Evolutionary conservation across 2,329 filamentous ascomycete species (phyloP), one percentile per base, ranked within the genome.

Genomic region (Colletotrichum sublineola): DNA sequence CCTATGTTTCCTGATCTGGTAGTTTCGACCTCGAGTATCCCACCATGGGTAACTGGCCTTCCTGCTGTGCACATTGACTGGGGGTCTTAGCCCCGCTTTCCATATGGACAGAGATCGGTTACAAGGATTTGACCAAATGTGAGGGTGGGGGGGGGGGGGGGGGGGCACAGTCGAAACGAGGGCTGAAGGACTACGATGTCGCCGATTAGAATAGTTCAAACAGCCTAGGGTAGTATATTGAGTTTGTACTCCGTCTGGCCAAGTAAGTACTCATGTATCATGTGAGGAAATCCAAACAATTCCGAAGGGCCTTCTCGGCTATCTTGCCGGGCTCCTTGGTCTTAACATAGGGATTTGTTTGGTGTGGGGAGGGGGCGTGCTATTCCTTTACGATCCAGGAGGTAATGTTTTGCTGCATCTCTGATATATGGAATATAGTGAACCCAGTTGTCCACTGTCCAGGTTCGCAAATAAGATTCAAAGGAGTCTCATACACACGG

Each of bases 81-180:
- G 38, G 38, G 24, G 24, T 24, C 24, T 29, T 8, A 38, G 7
- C 63, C 61, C 63, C 63, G 63, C 63, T 71, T 38, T 31, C 40
- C 24, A 24, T 57, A 40, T 48, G 11, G 42, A 63, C 62, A 44
- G 11, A 67, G 56, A 40, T 60, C 24, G 20, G 9, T 46, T 29
- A 48, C 63, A 61, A 42, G 68, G 63, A 18, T 52, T n/a, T 29
- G n/a, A 29, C 18, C 24, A 62, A 61, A 71, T n/a, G n/a, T n/a
- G n/a, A n/a, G n/a, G n/a, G n/a, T n/a, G n/a, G n/a, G n/a, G n/a
- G n/a, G n/a, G n/a, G n/a, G n/a, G n/a, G n/a, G n/a, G n/a, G 42
- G 61, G 68, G 63, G 42, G 48, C 56, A 57, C 46, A n/a, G 40
- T 18, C 42, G 31, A 29, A 33, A 61, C 36, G 29, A 14, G 33